phyloP scores from a whole-genome alignment of 2,329 filamentous ascomycete genomes.

The Leptodontidium sp. region DNA sequence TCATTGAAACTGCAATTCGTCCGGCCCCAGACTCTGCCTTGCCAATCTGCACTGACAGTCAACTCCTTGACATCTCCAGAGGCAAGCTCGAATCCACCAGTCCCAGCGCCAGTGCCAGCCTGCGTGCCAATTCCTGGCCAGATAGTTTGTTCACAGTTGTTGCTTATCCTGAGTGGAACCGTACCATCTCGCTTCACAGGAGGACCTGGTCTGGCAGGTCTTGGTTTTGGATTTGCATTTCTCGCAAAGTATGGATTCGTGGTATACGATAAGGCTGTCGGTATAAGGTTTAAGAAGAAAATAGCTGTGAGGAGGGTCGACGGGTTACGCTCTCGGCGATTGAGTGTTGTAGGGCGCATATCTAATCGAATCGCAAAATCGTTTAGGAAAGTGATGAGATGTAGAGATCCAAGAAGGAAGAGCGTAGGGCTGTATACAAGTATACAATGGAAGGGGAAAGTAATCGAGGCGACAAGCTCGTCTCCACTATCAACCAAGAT shows the following conservation, averaged over 20 bases:
- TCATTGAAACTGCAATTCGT: conserved; percentile 83
- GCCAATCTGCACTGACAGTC: conserved; percentile 77
- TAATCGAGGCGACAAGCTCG: conserved; percentile 19
- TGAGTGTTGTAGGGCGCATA: conserved; percentile 29
- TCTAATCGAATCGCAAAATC: conserved; percentile 24
- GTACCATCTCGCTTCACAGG: conserved; percentile 47
- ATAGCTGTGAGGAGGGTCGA: conserved; percentile 30
- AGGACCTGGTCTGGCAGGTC: conserved; percentile 42
- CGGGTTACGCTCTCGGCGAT: conserved; percentile 27
- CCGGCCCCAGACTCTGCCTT: conserved; percentile 82
- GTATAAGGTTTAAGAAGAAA: conserved; percentile 33
- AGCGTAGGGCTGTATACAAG: conserved; percentile 11
- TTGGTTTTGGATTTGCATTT: conserved; percentile 28
- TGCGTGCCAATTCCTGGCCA: conserved; percentile 82
- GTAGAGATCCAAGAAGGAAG: conserved; percentile 11
- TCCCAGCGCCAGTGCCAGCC: conserved; percentile 70
- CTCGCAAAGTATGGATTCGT: conserved; percentile 32
- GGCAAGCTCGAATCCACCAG: conserved; percentile 72
- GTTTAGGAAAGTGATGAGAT: not conserved
- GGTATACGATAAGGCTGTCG: conserved; percentile 31
- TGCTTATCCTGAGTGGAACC: conserved; percentile 73
- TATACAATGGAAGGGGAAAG: conserved; percentile 11
- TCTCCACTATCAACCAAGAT: conserved; percentile 27
- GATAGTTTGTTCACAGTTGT: conserved; percentile 74
- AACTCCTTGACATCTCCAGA: conserved; percentile 66